Base-by-base conservation (phyloP, 108 stramenopile genomes). In the Chaetoceros tenuissimus region DNA sequence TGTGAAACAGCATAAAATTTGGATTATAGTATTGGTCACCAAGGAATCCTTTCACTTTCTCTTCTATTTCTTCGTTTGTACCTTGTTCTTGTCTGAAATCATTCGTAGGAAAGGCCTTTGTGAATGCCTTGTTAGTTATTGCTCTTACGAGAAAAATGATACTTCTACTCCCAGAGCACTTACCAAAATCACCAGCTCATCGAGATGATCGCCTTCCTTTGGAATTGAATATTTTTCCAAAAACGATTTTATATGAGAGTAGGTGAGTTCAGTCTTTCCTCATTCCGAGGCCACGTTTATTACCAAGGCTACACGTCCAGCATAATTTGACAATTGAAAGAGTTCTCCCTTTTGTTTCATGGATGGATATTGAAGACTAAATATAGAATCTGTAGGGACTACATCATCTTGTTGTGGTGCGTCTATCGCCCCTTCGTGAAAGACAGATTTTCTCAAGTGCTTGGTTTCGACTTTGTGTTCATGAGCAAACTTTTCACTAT, bases 221-320 rank as follows among this genome's bases (percentile, higher is more conserved):
- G 5, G 5, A n/a, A n/a, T n/a, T 10, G 34, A 40, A 40, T 10
- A 40, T 40, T 40, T 40, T 13, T 40, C 34, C 5, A 40, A 13
- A 40, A 40, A 40, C 8, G 34, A 5, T 40, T 40, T 40, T 10
- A 40, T 40, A 40, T 89, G 72, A 48, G 74, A 59, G 71, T 82
- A 89, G 48, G 74, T 70, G 62, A 83, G 66, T 47, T 64, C 28
- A 31, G 88, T 89, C 44, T 83, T 76, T 55, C 84, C 88, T 85
- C 84, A 89, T 67, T 78, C 64, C 43, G 78, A 85, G 13, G 88
- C 88, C 3, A 83, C 80, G 51, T 89, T 89, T 55, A 89, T 80
- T 30, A 89, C 64, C 50, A 89, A 56, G 21, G 77, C 70, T 24
- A 89, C 72, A 53, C 64, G 57, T 27, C 88, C 88, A 25, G 67